Evolutionary conservation across 352 stramenopile species (phyloP), one percentile per base, ranked within the genome.

Genomic region (Globisporangium carolinianum): DNA sequence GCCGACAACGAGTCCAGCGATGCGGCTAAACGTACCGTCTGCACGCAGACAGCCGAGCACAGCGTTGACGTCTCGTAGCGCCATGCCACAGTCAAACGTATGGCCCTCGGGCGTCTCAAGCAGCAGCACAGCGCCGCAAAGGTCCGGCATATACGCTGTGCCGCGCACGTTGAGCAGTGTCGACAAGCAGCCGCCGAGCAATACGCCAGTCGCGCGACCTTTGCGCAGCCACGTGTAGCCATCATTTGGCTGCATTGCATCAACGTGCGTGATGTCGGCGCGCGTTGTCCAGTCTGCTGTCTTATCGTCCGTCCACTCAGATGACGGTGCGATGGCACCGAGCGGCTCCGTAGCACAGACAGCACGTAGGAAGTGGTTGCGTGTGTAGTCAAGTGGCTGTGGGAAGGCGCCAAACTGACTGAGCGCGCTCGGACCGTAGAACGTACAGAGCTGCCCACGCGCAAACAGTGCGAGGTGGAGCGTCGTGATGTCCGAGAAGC

Each of bases 321-420:
- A 43, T 3, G 76, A 89, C 8, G 76, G 61, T 8, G 36, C 10
- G 37, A 87, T 54, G 0, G 55, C 32, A 0, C 76, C 72, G 14
- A 84, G 58, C 4, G 74, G 65, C 0, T 61, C 7, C 3, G 49
- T n/a, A 3, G 50, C 61, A 36, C 61, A 43, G 12, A 79, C 49
- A 5, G 70, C 68, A 14, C 57, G 69, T 50, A 54, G 72, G 41
- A 84, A 89, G 14, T 69, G 50, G 9, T 63, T 45, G 48, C 78
- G 69, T 12, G 76, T 83, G 61, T 80, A 89, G 45, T 48, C 8
- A 37, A 83, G 50, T 7, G 75, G 68, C 48, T n/a, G 15, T 4
- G 74, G 74, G 51, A 86, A 89, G 47, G 84, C 75, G 14, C 75
- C 76, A n/a, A 87, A 87, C 39, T 86, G 74, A 42, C 62, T 65